Evolutionary conservation across 345 rosid species (phyloP).

Genomic region (Viola odorata): DNA sequence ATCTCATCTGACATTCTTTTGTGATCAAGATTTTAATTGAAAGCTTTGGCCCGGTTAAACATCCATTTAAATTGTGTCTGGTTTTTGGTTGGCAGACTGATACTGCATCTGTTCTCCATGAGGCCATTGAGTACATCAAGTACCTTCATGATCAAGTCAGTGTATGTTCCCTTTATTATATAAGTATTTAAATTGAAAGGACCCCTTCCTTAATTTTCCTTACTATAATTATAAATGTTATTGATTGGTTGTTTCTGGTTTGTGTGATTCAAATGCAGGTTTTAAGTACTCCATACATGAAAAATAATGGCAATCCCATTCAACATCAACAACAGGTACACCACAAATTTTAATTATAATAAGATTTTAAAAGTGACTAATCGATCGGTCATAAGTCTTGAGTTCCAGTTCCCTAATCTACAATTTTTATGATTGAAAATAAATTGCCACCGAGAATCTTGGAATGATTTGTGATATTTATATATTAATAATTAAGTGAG

Average conservation of each 20-base stretch:
- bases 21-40: not conserved
- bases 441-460: too few species aligned
- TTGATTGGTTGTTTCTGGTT: too few species aligned
- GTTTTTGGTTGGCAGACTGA: conserved; percentile 19
- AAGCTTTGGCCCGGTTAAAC: conserved; percentile 2
- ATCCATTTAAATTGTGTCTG: conserved; percentile 10
- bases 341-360: too few species aligned
- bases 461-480: too few species aligned
- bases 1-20: conserved; percentile 6
- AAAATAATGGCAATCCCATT: conserved; percentile 19
- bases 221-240: too few species aligned
- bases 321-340: conserved; percentile 21
- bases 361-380: too few species aligned
- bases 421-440: too few species aligned
- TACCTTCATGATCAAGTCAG: conserved; percentile 33
- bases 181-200: not conserved
- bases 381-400: too few species aligned
- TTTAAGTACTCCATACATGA: conserved; percentile 24
- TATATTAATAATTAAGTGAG: too few species aligned
- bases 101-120: conserved; percentile 35
- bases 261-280: conserved; percentile 13
- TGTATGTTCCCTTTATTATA: conserved; percentile 12
- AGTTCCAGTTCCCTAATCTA: too few species aligned
- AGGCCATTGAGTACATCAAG: conserved; percentile 31
- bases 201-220: too few species aligned